These are phyloP conservation scores for Drechslerella stenobrocha DNA, from an alignment of 2,329 filamentous ascomycete genomes.

Conservation along the genomic window DNA sequence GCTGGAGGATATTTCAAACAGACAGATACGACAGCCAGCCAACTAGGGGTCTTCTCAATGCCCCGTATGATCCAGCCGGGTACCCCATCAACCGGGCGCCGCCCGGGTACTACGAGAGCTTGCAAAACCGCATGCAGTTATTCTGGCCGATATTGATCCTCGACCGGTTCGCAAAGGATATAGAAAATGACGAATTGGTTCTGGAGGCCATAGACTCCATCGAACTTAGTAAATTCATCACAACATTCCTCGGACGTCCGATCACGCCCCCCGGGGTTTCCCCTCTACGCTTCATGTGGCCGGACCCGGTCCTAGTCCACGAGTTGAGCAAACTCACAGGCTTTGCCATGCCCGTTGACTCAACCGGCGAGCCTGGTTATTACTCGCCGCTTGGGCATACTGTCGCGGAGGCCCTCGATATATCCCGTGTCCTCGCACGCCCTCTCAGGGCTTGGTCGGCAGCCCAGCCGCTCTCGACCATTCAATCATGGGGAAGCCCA, in stretches of 20 bases:
- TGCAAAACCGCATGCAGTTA: slow-evolving; percentile 5
- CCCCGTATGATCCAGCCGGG: too few species aligned
- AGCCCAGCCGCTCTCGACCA: not conserved
- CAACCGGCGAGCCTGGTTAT: not conserved
- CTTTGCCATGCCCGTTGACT: slow-evolving; percentile 7
- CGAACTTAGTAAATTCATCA: slow-evolving; percentile 8
- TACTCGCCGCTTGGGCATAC: slow-evolving; percentile 12
- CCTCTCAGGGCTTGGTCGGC: slow-evolving; percentile 8
- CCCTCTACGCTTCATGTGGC: slow-evolving; percentile 19
- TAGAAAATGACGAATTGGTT: not conserved
- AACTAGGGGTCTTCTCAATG: too few species aligned
- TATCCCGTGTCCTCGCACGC: slow-evolving; percentile 1
- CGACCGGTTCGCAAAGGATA: slow-evolving; percentile 9
- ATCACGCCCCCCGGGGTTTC: not conserved
- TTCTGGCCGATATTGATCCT: slow-evolving; percentile 18
- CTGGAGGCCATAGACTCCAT: not conserved
- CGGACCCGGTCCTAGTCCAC: not conserved
- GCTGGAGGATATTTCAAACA: too few species aligned
- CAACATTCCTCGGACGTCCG: slow-evolving; percentile 23
- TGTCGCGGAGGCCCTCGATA: slow-evolving; percentile 4
- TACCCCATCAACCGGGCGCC: too few species aligned
- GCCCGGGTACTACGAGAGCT: too few species aligned
- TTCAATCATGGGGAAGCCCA: not conserved
- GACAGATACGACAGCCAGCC: too few species aligned
- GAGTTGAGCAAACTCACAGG: slow-evolving; percentile 7